A percentile compares a stretch with the other conserved stretches of the same genome.
Evolutionary conservation across 2,329 filamentous ascomycete genomes (phyloP).

Genomic region (Moelleriella libera): DNA sequence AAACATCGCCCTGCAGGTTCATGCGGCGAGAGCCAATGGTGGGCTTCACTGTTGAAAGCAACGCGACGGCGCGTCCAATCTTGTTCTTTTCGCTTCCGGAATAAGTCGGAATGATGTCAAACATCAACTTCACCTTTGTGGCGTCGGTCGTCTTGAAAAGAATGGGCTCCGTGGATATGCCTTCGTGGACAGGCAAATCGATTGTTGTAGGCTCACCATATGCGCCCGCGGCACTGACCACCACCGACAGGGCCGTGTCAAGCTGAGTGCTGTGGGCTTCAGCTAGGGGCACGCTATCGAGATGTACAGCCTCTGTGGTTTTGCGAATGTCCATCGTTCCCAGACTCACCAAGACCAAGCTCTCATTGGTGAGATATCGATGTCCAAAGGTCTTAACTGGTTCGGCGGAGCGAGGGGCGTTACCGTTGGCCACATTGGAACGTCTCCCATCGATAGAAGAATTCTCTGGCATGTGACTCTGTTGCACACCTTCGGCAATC

Average conservation of each 20-base stretch:
- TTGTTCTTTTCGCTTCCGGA: slow-evolving; percentile 79
- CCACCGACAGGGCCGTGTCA: slow-evolving; percentile 84
- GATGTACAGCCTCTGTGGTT: slow-evolving; percentile 61
- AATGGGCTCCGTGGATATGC: slow-evolving; percentile 85
- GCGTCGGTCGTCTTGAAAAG: slow-evolving; percentile 71
- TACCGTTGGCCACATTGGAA: slow-evolving; percentile 32
- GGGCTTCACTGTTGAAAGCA: slow-evolving; percentile 76
- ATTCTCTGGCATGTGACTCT: slow-evolving; percentile 24
- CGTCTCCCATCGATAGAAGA: slow-evolving; percentile 49
- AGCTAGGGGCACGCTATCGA: slow-evolving; percentile 76
- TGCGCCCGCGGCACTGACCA: slow-evolving; percentile 76
- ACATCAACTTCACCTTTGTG: slow-evolving; percentile 73
- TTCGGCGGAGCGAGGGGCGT: slow-evolving; percentile 42
- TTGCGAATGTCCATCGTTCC: slow-evolving; percentile 93
- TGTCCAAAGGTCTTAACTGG: slow-evolving; percentile 93
- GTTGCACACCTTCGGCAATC: slow-evolving; percentile 8
- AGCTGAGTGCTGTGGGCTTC: slow-evolving; percentile 87
- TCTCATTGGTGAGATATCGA: slow-evolving; percentile 79
- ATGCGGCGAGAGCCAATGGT: slow-evolving; percentile 75
- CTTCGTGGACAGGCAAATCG: slow-evolving; percentile 86
- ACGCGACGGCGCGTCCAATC: slow-evolving; percentile 76
- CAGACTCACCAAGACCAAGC: slow-evolving; percentile 81
- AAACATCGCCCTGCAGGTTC: slow-evolving; percentile 82
- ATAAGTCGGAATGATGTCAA: slow-evolving; percentile 93
- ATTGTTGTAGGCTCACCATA: slow-evolving; percentile 78